Percentiles rank a stretch among this genome's conserved stretches.
Conservation (phyloP, 176 grass and related monocot species). For the Musa itinerans region DNA sequence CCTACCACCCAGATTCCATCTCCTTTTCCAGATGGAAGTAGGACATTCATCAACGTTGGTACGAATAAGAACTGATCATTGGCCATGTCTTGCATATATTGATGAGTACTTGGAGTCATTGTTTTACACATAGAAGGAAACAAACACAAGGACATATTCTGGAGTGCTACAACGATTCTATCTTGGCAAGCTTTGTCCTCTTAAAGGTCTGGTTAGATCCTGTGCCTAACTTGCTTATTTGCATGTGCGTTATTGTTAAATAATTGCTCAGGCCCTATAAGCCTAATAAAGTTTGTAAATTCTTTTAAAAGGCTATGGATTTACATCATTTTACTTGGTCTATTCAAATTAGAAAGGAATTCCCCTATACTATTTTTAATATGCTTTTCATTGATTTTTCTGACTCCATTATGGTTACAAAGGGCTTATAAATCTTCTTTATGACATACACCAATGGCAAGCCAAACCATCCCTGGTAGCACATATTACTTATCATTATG, state of each 20-base stretch:
- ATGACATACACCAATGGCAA: not conserved
- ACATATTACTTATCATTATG: not conserved
- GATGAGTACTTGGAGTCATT: constrained; percentile 96
- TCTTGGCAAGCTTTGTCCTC: not conserved
- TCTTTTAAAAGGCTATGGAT: not conserved
- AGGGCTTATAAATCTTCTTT: not conserved
- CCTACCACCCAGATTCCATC: constrained; percentile 84
- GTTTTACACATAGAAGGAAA: constrained; percentile 32
- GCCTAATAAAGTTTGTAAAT: not conserved
- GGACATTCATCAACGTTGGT: constrained; percentile 62
- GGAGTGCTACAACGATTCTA: not conserved
- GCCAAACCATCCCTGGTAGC: not conserved
- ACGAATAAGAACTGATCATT: constrained; percentile 86
- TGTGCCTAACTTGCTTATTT: not conserved
- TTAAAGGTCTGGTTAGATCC: not conserved
- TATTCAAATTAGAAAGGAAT: not conserved
- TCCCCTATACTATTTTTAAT: not conserved
- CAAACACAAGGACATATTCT: constrained; percentile 23
- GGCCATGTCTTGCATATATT: constrained; percentile 94
- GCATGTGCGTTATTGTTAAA: not conserved
- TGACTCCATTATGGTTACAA: not conserved
- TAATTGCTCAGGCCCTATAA: not conserved
- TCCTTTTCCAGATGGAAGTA: constrained; percentile 94
- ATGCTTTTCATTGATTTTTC: not conserved
- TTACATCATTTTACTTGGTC: not conserved